Percentiles rank a stretch among this genome's conserved stretches.
Evolutionary conservation across 176 grass and related monocot genomes (phyloP).

Genomic region (Olyra latifolia): DNA sequence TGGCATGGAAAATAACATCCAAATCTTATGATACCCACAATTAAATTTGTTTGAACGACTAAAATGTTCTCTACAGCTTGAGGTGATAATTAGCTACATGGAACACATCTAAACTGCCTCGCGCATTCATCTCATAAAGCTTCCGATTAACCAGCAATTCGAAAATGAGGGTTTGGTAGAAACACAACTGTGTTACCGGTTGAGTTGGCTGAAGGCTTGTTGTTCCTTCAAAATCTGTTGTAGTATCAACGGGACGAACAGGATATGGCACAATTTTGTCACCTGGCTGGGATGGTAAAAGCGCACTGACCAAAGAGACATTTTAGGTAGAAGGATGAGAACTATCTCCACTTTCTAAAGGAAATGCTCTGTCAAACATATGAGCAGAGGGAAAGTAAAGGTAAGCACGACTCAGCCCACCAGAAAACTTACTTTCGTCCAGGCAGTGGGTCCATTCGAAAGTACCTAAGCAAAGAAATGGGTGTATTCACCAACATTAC

Average conservation of each 20-base stretch:
- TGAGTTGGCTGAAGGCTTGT: constrained; percentile 89
- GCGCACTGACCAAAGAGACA: constrained; percentile 65
- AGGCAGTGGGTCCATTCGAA: constrained; percentile 91
- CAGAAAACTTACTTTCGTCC: constrained; percentile 89
- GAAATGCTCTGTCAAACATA: constrained; percentile 26
- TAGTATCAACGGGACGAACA: constrained; percentile 88
- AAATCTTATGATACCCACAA: background rate
- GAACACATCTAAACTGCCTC: background rate
- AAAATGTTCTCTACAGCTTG: background rate
- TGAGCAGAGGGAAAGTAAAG: constrained; percentile 11
- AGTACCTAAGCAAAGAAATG: constrained; percentile 68
- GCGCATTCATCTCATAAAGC: background rate
- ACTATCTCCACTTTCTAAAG: constrained; percentile 4
- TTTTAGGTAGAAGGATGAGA: constrained; percentile 17
- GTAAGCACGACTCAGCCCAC: constrained; percentile 18
- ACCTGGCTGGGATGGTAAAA: constrained; percentile 75
- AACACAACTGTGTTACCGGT: constrained; percentile 50
- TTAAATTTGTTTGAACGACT: background rate
- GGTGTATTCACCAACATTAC: background rate
- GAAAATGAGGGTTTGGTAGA: constrained; percentile 21
- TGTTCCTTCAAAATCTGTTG: constrained; percentile 97
- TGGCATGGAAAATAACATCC: background rate
- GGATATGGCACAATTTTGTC: constrained; percentile 84
- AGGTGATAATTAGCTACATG: background rate
- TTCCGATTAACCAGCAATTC: background rate